Conservation (phyloP, 352 stramenopile genomes). For the Phytophthora ohioensis region DNA sequence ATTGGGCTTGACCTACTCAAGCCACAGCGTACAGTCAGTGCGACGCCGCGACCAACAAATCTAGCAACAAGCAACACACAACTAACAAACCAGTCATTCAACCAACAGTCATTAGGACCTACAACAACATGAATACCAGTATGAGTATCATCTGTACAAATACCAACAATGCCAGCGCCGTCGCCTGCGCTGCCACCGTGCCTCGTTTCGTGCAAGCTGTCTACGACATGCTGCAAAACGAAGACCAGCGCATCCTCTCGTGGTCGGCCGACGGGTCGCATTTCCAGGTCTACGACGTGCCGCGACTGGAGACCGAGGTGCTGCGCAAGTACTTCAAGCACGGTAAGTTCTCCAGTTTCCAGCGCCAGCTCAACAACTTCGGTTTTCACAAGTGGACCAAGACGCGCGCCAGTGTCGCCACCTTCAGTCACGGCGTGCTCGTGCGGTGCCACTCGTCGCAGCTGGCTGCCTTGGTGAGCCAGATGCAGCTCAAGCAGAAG, state of each 20-base stretch:
- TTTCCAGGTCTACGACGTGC: conserved; percentile 86
- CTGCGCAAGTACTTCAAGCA: conserved; percentile 88
- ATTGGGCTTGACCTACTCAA: background rate
- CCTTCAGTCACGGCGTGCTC: conserved; percentile 71
- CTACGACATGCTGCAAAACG: conserved; percentile 66
- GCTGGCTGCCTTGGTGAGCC: conserved; percentile 13
- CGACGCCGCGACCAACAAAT: background rate
- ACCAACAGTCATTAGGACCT: background rate
- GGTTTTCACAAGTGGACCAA: conserved; percentile 89
- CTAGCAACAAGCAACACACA: no score
- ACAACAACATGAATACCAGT: conserved; percentile 3
- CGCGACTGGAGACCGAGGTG: conserved; percentile 60
- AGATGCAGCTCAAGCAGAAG: conserved; percentile 24
- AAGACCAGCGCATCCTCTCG: conserved; percentile 54
- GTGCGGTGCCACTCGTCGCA: conserved; percentile 48
- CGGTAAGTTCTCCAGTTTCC: conserved; percentile 90
- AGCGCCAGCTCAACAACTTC: conserved; percentile 94
- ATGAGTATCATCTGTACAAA: background rate
- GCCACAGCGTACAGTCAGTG: background rate
- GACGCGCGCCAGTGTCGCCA: conserved; percentile 65
- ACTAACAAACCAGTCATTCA: background rate
- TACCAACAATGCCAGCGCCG: background rate
- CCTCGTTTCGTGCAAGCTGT: conserved; percentile 60
- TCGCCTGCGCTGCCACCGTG: conserved; percentile 6
- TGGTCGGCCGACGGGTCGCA: conserved; percentile 64